Evolutionary conservation across 2,329 filamentous ascomycete species (phyloP), one percentile per base, ranked within the genome.

Genomic region (Remersonia thermophila): DNA sequence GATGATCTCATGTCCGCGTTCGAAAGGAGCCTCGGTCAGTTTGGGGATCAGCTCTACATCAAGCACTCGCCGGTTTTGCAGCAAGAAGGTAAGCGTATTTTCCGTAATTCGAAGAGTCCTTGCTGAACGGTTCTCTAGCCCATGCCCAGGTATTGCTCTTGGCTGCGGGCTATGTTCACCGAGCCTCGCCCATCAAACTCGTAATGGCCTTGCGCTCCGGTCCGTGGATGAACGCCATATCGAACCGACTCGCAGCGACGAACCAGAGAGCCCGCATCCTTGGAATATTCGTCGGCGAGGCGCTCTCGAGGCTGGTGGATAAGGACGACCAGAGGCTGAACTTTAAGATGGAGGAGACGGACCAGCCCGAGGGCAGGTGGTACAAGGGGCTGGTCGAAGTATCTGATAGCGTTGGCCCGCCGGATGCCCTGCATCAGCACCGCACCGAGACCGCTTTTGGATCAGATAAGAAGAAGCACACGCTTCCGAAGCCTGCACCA

Each of bases 31-130:
- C 61, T 94, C 33, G 65, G 64, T 27, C 73, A 80, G 33, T 94
- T 96, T 55, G 83, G 84, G 1, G 87, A 95, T 49, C 75, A 81
- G 33, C 63, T 96, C 9, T 93, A 86, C 50, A 85, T 96, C 47
- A 82, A 76, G 39, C 86, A 96, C 56, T 74, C 81, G 0, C 79
- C 87, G 4, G 73, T 82, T n/a, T 53, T 91, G 27, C 82, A 87
- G 51, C 91, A 98, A 67, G 84, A 96, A 69, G 80, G 85, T 83
- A 59, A 48, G 59, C n/a, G n/a, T n/a, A n/a, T 52, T 23, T 23
- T 23, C 20, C 20, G n/a, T n/a, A n/a, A n/a, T n/a, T n/a, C n/a
- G n/a, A n/a, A n/a, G n/a, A n/a, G n/a, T n/a, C n/a, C n/a, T n/a
- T n/a, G 11, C n/a, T n/a, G n/a, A n/a, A n/a, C n/a, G n/a, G n/a